Base-by-base conservation (phyloP, 257 asterid genomes). In the Scutellaria baicalensis region DNA sequence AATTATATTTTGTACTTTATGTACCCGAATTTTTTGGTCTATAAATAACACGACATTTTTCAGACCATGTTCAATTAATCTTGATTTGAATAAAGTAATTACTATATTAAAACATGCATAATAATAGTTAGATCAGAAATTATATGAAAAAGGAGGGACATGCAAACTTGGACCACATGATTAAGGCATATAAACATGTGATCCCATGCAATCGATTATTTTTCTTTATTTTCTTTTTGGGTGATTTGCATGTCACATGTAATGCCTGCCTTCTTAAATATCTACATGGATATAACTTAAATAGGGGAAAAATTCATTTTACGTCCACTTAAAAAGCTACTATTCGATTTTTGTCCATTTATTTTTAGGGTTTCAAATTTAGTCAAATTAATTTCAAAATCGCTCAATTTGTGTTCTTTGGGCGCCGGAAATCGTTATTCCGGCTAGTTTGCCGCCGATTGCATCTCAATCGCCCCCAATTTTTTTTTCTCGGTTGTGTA, bases 131-230 rank as follows among this genome's bases (percentile, higher is more conserved):
- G 12, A 2, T 64, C 9, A 18, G 8, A 38, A 60, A 20, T 38
- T 57, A 48, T 47, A 43, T 35, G 14, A 42, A 52, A 14, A 21
- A 33, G 39, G 36, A 13, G 58, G 23, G 71, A 60, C 75, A 75
- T 40, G 18, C 75, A 50, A 51, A 62, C 33, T 75, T 52, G 62
- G 71, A 70, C 57, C 73, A 70, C 80, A 70, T 76, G 80, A 57
- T 52, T 40, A 57, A 70, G 69, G 80, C 69, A 70, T 42, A 70
- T 70, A 57, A 55, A 70, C 76, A 76, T 76, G 80, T 76, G 68
- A 6, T 40, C 16, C 18, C 14, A 45, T 58, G 62, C 35, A 45
- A 54, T 63, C 56, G 11, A 57, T 63, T 36, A 18, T 44, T 45
- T 43, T 54, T n/a, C 20, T 36, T 12, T 33, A 43, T 0, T 7